Evolutionary conservation across 768 basidiomycete species (phyloP), one percentile per base, ranked within the genome.

Genomic region (Tricholomella constricta): DNA sequence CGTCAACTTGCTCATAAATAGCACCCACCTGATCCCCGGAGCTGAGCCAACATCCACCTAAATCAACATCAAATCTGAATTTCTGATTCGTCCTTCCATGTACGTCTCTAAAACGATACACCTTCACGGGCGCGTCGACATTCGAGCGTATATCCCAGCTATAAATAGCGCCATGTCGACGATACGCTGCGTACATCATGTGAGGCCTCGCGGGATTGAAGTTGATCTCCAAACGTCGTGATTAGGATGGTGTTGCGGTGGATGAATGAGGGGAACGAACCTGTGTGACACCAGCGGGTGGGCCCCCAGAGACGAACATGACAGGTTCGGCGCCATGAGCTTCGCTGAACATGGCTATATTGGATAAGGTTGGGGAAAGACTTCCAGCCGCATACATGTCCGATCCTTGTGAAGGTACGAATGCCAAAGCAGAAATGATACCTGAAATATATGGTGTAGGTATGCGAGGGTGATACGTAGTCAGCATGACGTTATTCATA

Each of bases 361-460:
- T 89, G 3, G 74, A 71, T 0, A 75, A 62, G 9, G 77, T 74
- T 0, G 82, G 76, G 3, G 78, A 73, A 26, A 92, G 81, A 6
- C 83, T 88, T 0, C 93, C 94, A 6, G 91, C 93, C 0, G 93
- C 94, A 57, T 84, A 94, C 12, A 86, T 71, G 35, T 84, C 84
- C 0, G 79, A 73, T 40, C 83, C 83, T 44, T 81, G 79, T 8
- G 76, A 72, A 0, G 85, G 77, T 15, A 83, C 85, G 67, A 97
- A 94, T 0, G 90, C 83, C 4, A 98, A 70, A 1, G 92, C 72
- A 4, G 94, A 94, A 37, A 98, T 79, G 54, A 98, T 91, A 1
- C 95, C 94, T 93, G 49, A 26, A 25, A 22, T 12, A 35, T 34
- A 8, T 44, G 6, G 3, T 42, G 23, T 17, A 48, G 45, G 19